phyloP scores from a whole-genome alignment of 176 grass and related monocot species.

The Cenchrus purpureus region DNA sequence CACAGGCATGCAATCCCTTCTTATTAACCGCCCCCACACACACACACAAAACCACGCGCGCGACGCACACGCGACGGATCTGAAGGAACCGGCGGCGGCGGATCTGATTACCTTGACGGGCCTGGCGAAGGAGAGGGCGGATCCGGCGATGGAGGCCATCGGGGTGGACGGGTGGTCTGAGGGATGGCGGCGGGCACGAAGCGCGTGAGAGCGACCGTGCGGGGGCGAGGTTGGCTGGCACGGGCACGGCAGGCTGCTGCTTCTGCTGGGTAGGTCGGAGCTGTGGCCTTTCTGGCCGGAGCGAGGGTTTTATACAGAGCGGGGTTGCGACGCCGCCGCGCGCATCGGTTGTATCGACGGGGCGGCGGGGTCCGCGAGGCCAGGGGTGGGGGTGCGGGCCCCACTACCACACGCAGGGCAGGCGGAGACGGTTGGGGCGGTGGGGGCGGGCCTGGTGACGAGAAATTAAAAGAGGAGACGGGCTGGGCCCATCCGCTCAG shows the following conservation, averaged over 20 bases:
- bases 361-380: slow-evolving; percentile 42
- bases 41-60: no score
- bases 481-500: no score
- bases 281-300: neutral
- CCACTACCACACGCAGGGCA: neutral
- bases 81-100: neutral
- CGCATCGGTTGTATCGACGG: slow-evolving; percentile 47
- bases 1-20: neutral
- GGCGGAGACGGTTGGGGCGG: neutral
- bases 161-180: no score
- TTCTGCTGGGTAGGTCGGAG: neutral
- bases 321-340: neutral
- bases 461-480: no score
- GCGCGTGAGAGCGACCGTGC: slow-evolving; percentile 38
- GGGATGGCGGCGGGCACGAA: slow-evolving; percentile 54
- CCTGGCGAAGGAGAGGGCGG: slow-evolving; percentile 47
- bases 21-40: neutral
- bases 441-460: no score
- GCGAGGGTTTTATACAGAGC: neutral
- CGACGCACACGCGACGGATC: neutral
- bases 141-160: slow-evolving; percentile 62
- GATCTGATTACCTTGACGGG: slow-evolving; percentile 60
- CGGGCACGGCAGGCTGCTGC: no score
- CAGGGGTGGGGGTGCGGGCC: neutral
- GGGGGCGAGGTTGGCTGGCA: neutral